Conservation (phyloP, 2,329 filamentous ascomycete genomes). For the Graphium sp. region DNA sequence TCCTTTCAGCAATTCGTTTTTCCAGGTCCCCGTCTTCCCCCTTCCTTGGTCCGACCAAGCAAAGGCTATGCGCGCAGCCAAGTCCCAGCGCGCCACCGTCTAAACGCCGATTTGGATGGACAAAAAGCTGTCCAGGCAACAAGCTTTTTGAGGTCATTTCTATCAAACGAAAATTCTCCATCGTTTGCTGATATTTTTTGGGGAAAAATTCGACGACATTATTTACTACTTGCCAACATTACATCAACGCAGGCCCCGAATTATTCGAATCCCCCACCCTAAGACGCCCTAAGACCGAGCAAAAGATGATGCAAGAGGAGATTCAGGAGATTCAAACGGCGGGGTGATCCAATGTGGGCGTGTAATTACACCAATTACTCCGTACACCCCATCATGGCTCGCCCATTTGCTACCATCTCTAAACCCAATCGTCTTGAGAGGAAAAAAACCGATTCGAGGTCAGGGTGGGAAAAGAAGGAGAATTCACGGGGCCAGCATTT, state of each 20-base stretch:
- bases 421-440: not conserved
- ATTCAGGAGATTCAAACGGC: too few species aligned
- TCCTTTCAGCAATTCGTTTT: slow-evolving; percentile 58
- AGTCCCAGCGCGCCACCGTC: slow-evolving; percentile 2
- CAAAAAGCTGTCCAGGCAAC: not conserved
- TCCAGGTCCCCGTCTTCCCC: slow-evolving; percentile 80
- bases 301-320: too few species aligned
- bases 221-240: not conserved
- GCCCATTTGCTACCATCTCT: not conserved
- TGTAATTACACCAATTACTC: too few species aligned
- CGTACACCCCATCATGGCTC: not conserved
- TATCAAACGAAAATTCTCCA: not conserved
- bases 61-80: slow-evolving; percentile 25
- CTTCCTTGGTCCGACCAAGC: slow-evolving; percentile 72
- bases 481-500: not conserved
- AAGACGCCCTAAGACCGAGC: too few species aligned
- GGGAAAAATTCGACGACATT: not conserved
- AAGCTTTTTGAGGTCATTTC: not conserved
- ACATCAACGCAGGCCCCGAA: not conserved
- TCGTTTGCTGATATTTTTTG: not conserved
- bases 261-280: not conserved
- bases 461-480: not conserved
- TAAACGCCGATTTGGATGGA: not conserved
- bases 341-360: too few species aligned
- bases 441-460: not conserved